phyloP scores from a whole-genome alignment of 1,284 basidiomycete genomes.

The Trichosporon asahii region DNA sequence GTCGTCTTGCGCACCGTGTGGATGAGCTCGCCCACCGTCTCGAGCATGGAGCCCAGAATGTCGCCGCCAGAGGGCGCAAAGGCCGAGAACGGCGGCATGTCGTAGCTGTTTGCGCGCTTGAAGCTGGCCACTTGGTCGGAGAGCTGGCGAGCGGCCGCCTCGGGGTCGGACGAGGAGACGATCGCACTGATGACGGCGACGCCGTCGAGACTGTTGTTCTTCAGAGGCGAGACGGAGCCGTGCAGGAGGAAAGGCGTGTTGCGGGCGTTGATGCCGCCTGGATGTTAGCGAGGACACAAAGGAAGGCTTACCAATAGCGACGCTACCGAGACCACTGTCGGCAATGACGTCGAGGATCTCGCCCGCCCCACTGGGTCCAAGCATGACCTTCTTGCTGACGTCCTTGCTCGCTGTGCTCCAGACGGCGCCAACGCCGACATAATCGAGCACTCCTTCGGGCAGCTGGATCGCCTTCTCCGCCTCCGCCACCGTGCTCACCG shows the following conservation, averaged over 20 bases:
- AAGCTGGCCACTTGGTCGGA: conserved; percentile 45
- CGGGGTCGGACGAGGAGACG: conserved; percentile 65
- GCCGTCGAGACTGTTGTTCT: conserved; percentile 64
- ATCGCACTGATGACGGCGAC: conserved; percentile 91
- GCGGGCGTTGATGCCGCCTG: conserved; percentile 75
- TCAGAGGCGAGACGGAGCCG: conserved; percentile 62
- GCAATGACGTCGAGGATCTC: conserved; percentile 60
- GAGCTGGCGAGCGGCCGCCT: conserved; percentile 56
- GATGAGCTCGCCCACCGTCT: conserved; percentile 56
- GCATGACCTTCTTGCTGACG: conserved; percentile 57
- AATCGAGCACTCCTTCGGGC: conserved; percentile 59
- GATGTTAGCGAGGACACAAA: background rate
- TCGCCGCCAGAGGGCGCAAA: background rate
- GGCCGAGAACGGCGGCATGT: conserved; percentile 18
- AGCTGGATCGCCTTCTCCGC: conserved; percentile 56
- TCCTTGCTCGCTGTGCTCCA: conserved; percentile 73
- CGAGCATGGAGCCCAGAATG: conserved; percentile 44
- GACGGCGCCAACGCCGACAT: conserved; percentile 79
- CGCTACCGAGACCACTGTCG: conserved; percentile 63
- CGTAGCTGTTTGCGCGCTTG: conserved; percentile 28
- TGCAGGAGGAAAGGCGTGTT: conserved; percentile 71
- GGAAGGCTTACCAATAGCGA: conserved; percentile 68
- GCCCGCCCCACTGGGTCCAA: conserved; percentile 64
- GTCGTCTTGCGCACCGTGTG: conserved; percentile 56
- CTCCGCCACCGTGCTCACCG: conserved; percentile 68